A percentile compares a stretch with the other conserved stretches of the same genome.
Conservation (phyloP, 352 stramenopile species). For the Globisporangium spinosum region DNA sequence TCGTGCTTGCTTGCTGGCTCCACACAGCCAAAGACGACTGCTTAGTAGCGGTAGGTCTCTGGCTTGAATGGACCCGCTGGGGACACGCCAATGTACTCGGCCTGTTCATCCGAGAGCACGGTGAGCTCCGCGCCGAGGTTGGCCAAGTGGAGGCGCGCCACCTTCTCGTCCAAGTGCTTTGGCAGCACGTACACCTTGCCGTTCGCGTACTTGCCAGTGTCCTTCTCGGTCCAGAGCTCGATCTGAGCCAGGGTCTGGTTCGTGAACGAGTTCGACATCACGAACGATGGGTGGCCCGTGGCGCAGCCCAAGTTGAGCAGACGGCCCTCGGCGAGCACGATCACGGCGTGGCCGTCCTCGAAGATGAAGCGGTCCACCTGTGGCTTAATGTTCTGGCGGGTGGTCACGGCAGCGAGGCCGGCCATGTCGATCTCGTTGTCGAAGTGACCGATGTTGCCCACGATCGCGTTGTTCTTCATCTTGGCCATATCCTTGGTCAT, state of each 20-base stretch:
- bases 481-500: slow-evolving; percentile 95
- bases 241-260: slow-evolving; percentile 99
- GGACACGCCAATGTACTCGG: slow-evolving; percentile 97
- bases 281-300: slow-evolving; percentile 98
- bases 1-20: not conserved
- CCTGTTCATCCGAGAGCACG: slow-evolving; percentile 93
- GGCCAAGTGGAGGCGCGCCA: slow-evolving; percentile 94
- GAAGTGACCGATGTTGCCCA: slow-evolving; percentile 99
- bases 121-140: slow-evolving; percentile 96
- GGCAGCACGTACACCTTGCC: slow-evolving; percentile 98
- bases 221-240: slow-evolving; percentile 96
- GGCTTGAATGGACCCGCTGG: slow-evolving; percentile 96
- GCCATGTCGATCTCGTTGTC: slow-evolving; percentile 99
- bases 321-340: slow-evolving; percentile 96
- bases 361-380: slow-evolving; percentile 98
- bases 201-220: slow-evolving; percentile 92
- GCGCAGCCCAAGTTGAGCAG: slow-evolving; percentile 98
- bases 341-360: slow-evolving; percentile 93
- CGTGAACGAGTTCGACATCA: slow-evolving; percentile 99
- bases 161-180: slow-evolving; percentile 98
- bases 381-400: slow-evolving; percentile 98
- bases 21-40: not conserved
- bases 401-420: slow-evolving; percentile 83
- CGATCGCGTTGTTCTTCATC: slow-evolving; percentile 99
- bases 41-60: slow-evolving; percentile 97